Evolutionary conservation across 164 flowering plant genomes (phyloP).

Genomic region (Magnolia officinalis): DNA sequence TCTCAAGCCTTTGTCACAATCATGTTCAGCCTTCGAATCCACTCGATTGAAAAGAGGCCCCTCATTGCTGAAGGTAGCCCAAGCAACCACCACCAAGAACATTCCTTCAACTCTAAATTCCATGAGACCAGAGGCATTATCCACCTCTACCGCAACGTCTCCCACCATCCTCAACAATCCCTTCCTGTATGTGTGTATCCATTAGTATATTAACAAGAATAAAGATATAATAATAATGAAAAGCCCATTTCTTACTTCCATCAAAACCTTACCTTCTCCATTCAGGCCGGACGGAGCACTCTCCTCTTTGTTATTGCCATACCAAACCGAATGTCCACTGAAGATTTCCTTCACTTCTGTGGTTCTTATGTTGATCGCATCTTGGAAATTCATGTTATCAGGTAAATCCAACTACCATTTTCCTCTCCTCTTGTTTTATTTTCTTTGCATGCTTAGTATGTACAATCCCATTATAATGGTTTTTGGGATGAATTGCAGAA

Average conservation of each 20-base stretch:
- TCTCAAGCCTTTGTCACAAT: no score
- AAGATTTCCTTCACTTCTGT: constrained; percentile 67
- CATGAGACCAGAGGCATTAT: constrained; percentile 63
- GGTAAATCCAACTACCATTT: constrained; percentile 26
- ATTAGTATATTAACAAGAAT: no score
- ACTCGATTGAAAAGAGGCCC: constrained; percentile 56
- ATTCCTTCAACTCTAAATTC: constrained; percentile 18
- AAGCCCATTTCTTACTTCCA: not conserved
- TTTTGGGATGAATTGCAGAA: constrained; percentile 30
- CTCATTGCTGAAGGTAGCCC: constrained; percentile 24
- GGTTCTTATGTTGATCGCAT: constrained; percentile 44
- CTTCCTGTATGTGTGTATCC: constrained; percentile 3
- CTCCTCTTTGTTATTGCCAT: constrained; percentile 74
- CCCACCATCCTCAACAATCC: constrained; percentile 17
- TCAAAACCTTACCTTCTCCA: not conserved
- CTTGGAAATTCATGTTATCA: constrained; percentile 54
- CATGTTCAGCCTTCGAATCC: constrained; percentile 73
- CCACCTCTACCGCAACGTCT: constrained; percentile 68
- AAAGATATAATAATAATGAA: not conserved
- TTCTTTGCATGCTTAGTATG: not conserved
- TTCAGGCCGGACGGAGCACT: constrained; percentile 23
- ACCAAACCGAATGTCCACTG: constrained; percentile 63
- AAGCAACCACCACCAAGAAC: not conserved
- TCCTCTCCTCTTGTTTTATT: not conserved
- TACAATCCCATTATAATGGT: not conserved